Evolutionary conservation across 2,329 filamentous ascomycete genomes (phyloP), one percentile per base, ranked within the genome.

Genomic region (Aspergillus luchuensis): DNA sequence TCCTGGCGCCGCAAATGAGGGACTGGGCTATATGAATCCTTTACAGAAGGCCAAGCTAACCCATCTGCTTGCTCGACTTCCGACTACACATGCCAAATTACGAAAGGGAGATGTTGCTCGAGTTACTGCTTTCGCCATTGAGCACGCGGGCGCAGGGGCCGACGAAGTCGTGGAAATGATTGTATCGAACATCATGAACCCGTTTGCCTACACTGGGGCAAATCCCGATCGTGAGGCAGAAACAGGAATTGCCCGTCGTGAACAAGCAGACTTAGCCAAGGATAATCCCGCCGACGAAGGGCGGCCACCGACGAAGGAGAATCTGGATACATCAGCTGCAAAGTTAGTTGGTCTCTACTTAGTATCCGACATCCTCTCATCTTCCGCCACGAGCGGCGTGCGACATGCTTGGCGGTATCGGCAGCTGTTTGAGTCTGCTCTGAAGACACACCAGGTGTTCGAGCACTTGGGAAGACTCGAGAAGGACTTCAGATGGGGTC

Each of bases 141-240:
- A 89, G 2, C 92, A 98, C 73, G 91, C 92, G 1, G 91, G 89
- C 41, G 84, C 87, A 19, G 95, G 93, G 15, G 90, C 91, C 11
- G 91, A 96, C 65, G 95, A 98, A 78, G 89, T 97, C 38, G 92
- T 96, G n/a, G 86, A 94, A 53, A 86, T 96, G 77, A 88, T 98
- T 39, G 85, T 96, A 0, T 84, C 87, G 1, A 98, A 99, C 69
- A 83, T 98, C 36, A 83, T 90, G 61, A 86, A 84, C 55, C 95
- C 95, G 0, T 87, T 96, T 60, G 85, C 88, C 5, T 86, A 89
- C 66, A 91, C 88, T 1, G 84, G 84, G 6, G 90, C 90, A 23
- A 93, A 91, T 61, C 85, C 87, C 21, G 76, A 83, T 58, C 73
- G 71, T 19, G 71, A 76, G 49, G 38, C 63, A 15, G 75, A 74